Conservation (phyloP, 176 grass and related monocot genomes). For the Tillandsia leiboldiana region DNA sequence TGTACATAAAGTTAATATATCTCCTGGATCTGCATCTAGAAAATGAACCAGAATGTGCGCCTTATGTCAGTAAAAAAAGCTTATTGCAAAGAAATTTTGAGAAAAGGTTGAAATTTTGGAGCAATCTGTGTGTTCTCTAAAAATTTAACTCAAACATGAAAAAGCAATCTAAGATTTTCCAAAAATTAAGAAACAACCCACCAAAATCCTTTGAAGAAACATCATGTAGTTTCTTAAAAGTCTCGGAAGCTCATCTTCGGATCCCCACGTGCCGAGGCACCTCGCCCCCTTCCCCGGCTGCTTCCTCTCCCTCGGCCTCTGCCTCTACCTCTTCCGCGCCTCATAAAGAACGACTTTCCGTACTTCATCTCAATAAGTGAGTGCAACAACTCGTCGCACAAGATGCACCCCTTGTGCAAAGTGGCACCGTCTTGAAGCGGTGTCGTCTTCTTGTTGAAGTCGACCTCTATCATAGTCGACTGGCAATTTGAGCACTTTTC, state of each 20-base stretch:
- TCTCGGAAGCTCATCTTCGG: slow-evolving; percentile 97
- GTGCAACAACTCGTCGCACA: slow-evolving; percentile 90
- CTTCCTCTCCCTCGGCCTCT: neutral
- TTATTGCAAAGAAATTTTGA: no score
- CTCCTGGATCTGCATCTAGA: neutral
- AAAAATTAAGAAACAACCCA: no score
- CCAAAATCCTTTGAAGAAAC: neutral
- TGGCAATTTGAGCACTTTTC: slow-evolving; percentile 73
- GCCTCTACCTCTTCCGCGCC: slow-evolving; percentile 15
- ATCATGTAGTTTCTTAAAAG: slow-evolving; percentile 31
- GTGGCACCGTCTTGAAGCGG: slow-evolving; percentile 66
- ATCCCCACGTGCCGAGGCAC: neutral
- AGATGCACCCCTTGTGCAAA: slow-evolving; percentile 78
- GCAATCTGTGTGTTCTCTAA: no score
- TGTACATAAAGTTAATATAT: neutral
- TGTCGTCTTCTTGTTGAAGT: slow-evolving; percentile 97
- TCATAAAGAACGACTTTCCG: slow-evolving; percentile 63
- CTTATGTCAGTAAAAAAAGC: no score
- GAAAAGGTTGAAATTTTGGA: no score
- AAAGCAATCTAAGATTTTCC: no score
- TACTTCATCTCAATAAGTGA: slow-evolving; percentile 90
- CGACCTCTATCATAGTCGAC: slow-evolving; percentile 83
- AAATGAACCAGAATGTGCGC: neutral
- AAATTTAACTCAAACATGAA: no score
- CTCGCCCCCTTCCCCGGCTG: slow-evolving; percentile 15